Evolutionary conservation across 768 basidiomycete species (phyloP).

Genomic region (Auricularia sp.): DNA sequence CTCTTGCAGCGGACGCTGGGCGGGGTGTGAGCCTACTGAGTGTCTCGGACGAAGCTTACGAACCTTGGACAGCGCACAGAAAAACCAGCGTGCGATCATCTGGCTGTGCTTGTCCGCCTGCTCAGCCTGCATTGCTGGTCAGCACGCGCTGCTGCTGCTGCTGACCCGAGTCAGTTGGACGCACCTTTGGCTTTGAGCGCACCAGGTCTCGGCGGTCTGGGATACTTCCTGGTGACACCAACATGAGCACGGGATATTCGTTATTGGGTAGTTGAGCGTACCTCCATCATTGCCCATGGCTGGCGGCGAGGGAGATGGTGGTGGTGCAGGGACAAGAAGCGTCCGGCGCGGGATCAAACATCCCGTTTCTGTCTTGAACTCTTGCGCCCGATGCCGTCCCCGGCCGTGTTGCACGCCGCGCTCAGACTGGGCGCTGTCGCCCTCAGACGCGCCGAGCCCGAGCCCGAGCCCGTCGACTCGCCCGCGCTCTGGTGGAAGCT

Average conservation of each 20-base stretch:
- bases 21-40: not conserved
- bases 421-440: not conserved
- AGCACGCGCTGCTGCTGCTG: not conserved
- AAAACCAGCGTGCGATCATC: slow-evolving; percentile 78
- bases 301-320: no score
- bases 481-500: slow-evolving; percentile 71
- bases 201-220: slow-evolving; percentile 77
- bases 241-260: not conserved
- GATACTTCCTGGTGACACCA: slow-evolving; percentile 46
- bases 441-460: not conserved
- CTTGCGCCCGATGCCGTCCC: not conserved
- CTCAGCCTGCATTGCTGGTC: slow-evolving; percentile 41
- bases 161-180: slow-evolving; percentile 2
- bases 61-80: slow-evolving; percentile 93
- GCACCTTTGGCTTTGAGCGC: slow-evolving; percentile 57
- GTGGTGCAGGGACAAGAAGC: no score
- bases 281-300: slow-evolving; percentile 75
- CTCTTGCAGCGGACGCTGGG: slow-evolving; percentile 69
- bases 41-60: slow-evolving; percentile 11
- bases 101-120: slow-evolving; percentile 88
- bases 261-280: not conserved
- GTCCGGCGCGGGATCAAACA: no score
- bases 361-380: not conserved
- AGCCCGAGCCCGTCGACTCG: slow-evolving; percentile 30
- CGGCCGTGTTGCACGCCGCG: not conserved